A percentile compares a stretch with the other conserved stretches of the same genome.
Evolutionary conservation across 2,329 filamentous ascomycete species (phyloP).

Genomic region (Berkeleyomyces rouxiae): DNA sequence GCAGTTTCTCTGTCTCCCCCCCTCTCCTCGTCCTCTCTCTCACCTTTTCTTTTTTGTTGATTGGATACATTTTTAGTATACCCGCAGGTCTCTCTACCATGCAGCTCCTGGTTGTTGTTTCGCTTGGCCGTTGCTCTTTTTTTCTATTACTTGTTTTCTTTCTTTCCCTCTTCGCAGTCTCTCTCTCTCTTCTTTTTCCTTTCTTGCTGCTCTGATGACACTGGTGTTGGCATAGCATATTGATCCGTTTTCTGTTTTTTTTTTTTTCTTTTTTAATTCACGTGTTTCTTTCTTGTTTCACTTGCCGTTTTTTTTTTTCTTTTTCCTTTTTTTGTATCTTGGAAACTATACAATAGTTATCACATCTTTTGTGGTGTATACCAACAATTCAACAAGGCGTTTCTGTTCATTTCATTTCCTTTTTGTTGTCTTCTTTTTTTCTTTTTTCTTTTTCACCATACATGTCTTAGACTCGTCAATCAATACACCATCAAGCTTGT

Average conservation of each 20-base stretch:
- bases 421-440: neutral
- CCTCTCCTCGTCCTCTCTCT: neutral
- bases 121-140: neutral
- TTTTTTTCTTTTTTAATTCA: neutral
- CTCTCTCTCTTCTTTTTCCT: neutral
- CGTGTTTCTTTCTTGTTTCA: neutral
- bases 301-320: neutral
- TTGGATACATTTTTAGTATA: slow-evolving; percentile 1
- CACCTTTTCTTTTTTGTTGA: neutral
- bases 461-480: neutral
- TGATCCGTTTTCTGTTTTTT: neutral
- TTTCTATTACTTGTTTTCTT: neutral
- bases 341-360: neutral
- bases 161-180: neutral
- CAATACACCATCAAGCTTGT: neutral
- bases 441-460: slow-evolving; percentile 2
- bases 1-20: neutral
- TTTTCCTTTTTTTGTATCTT: neutral
- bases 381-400: neutral
- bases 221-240: slow-evolving; percentile 2
- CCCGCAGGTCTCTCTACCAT: neutral
- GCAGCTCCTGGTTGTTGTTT: neutral
- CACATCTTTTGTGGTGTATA: neutral
- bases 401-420: neutral
- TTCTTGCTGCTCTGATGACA: slow-evolving; percentile 1